phyloP scores from a whole-genome alignment of 2,329 filamentous ascomycete species.

The Seiridium cupressi region DNA sequence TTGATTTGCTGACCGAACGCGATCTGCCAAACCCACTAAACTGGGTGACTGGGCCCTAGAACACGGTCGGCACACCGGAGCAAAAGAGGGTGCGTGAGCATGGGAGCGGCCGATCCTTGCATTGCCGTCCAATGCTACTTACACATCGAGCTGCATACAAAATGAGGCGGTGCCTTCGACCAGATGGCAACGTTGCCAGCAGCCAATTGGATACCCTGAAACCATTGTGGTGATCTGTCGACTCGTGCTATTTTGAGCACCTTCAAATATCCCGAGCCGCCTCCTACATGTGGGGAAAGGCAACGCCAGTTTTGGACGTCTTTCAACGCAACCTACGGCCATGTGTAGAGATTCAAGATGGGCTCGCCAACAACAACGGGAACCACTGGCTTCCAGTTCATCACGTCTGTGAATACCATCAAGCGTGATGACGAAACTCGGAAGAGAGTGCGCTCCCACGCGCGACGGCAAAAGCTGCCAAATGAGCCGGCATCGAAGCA shows the following conservation, averaged over 20 bases:
- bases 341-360: background rate
- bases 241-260: background rate
- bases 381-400: slow-evolving; percentile 28
- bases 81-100: background rate
- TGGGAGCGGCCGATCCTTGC: slow-evolving; percentile 5
- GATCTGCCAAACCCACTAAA: background rate
- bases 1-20: background rate
- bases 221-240: background rate
- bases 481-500: slow-evolving; percentile 18
- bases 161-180: background rate
- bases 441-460: slow-evolving; percentile 31
- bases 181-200: background rate
- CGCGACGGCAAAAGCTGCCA: slow-evolving; percentile 29
- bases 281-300: background rate
- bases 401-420: slow-evolving; percentile 32
- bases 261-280: slow-evolving; percentile 2
- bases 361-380: slow-evolving; percentile 2
- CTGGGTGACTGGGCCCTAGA: background rate
- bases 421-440: slow-evolving; percentile 32
- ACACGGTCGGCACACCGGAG: background rate
- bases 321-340: background rate
- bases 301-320: background rate
- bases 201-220: background rate
- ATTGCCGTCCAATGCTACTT: background rate
- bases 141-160: background rate